Base-by-base conservation (phyloP, 495 filamentous ascomycete species). In the Glarea lozoyensis region DNA sequence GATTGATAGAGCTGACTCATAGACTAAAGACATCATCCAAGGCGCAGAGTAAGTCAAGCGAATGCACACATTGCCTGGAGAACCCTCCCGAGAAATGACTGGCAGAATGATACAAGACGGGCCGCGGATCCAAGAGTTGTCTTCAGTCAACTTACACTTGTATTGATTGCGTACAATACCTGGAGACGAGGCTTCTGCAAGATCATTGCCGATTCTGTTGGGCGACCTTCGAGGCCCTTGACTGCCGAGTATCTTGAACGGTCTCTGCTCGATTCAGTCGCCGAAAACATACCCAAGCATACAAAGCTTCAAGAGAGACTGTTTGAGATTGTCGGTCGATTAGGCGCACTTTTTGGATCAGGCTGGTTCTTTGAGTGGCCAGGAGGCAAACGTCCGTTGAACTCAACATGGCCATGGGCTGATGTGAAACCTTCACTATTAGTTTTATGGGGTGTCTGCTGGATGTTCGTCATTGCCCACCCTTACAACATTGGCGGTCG, bases 321-420 rank as follows among this genome's bases (percentile, higher is more conserved):
- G 6, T n/a, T 17, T 12, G 42, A 45, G 27, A 31, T n/a, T 3
- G 16, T 43, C 21, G 11, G 16, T 34, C 37, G 43, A 16, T 23
- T 46, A 3, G 36, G 37, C 12, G 20, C 17, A 6, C 16, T 46
- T 3, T 46, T 46, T 17, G 37, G 37, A 27, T 29, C 46, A 1
- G 48, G 52, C 21, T 51, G 43, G 43, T 47, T 55, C 25, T 50
- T 50, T 37, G 47, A 55, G 30, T 50, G 46, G 46, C 37, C 42
- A 9, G 19, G 40, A 29, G 40, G 37, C 2, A 32, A 29, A 24
- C 52, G 32, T 10, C 48, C 44, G 2, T n/a, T 48, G 22, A 44
- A 51, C n/a, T 55, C 48, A 15, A 55, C 43, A 11, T 55, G 52
- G 52, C 47, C 48, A 20, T 51, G 43, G 44, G 25, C 41, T 19